phyloP scores from a whole-genome alignment of 2,329 filamentous ascomycete genomes.

The Colletotrichum agaves region DNA sequence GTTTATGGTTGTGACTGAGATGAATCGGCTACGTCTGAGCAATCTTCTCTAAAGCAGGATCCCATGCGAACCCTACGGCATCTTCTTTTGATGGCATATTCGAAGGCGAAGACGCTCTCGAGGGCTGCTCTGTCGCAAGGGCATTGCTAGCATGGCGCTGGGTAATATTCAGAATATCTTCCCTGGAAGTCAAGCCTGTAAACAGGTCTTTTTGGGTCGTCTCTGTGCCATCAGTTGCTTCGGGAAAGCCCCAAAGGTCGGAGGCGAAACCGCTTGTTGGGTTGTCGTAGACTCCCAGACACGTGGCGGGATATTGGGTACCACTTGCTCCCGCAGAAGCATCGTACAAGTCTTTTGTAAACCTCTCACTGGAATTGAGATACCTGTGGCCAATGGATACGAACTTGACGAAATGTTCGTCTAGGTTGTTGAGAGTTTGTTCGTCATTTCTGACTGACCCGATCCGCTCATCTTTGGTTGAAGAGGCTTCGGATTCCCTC shows the following conservation, averaged over 20 bases:
- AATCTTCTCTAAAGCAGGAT: neutral
- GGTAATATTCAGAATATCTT: neutral
- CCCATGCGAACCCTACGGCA: conserved; percentile 13
- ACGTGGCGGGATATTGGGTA: neutral
- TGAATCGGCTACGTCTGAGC: neutral
- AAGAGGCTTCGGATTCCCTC: too few species aligned
- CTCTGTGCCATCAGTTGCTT: neutral
- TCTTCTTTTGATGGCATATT: conserved; percentile 21
- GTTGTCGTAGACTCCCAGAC: neutral
- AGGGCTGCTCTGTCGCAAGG: neutral
- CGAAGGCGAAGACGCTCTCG: conserved; percentile 4
- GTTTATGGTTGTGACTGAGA: neutral
- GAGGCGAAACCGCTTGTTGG: too few species aligned
- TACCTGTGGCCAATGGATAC: neutral
- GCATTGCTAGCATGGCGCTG: neutral
- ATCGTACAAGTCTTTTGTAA: conserved; percentile 14
- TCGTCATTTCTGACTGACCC: neutral
- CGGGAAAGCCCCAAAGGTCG: conserved; percentile 7
- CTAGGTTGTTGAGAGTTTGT: neutral
- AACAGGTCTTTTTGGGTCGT: neutral
- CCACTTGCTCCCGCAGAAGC: neutral
- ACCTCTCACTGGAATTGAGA: conserved; percentile 11
- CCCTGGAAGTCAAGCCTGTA: too few species aligned
- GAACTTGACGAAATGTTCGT: conserved; percentile 5
- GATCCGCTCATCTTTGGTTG: neutral